These are phyloP conservation scores for Phyllosticta citrichinensis DNA, from an alignment of 2,329 filamentous ascomycete genomes.

Conservation along the genomic window DNA sequence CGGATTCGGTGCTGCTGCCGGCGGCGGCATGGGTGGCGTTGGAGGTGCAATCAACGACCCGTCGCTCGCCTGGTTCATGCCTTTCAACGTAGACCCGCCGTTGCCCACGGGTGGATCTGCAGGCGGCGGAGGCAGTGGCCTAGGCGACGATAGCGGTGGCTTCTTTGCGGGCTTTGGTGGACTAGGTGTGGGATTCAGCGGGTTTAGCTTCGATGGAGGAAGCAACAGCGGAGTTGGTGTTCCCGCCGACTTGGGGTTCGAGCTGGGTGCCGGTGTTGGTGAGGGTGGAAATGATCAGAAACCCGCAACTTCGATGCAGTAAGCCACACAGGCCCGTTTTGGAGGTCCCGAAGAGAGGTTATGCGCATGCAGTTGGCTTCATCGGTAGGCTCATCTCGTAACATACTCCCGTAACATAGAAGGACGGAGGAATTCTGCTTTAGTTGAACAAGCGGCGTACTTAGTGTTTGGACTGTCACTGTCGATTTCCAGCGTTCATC, in stretches of 20 bases:
- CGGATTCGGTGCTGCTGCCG: conserved; percentile 7
- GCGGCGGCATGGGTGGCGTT: not conserved
- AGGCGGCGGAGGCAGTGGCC: too few species aligned
- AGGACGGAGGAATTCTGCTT: too few species aligned
- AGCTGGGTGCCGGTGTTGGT: not conserved
- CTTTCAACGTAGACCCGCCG: conserved; percentile 80
- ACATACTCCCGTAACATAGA: too few species aligned
- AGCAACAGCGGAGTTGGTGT: not conserved
- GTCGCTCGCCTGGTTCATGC: conserved; percentile 76
- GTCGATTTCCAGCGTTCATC: too few species aligned
- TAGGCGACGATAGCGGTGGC: not conserved
- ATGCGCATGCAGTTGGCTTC: too few species aligned
- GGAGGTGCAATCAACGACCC: conserved; percentile 26
- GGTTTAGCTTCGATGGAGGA: not conserved
- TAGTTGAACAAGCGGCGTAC: too few species aligned
- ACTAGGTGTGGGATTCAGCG: not conserved
- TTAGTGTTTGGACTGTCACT: too few species aligned
- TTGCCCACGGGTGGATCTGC: conserved; percentile 17
- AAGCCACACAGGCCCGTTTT: not conserved
- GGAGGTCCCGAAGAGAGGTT: too few species aligned
- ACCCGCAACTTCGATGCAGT: not conserved
- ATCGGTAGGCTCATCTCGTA: too few species aligned
- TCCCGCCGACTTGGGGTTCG: not conserved
- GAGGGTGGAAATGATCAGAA: not conserved
- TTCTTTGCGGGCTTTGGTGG: not conserved